Evolutionary conservation across 2,329 filamentous ascomycete genomes (phyloP).

Genomic region (Aureobasidium melanogenum): DNA sequence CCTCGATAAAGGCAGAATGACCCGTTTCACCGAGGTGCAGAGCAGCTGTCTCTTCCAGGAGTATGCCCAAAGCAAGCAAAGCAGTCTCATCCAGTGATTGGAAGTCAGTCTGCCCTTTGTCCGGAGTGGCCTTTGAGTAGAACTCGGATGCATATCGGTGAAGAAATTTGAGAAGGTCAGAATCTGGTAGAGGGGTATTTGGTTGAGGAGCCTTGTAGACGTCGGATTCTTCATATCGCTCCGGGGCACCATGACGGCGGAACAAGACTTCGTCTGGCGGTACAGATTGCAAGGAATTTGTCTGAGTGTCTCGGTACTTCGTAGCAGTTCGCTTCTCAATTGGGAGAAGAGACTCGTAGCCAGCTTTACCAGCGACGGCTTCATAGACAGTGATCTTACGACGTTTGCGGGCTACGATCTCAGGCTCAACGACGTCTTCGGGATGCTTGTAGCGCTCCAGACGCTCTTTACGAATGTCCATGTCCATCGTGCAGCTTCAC

Average conservation of each 20-base stretch:
- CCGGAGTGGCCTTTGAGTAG: constrained; percentile 39
- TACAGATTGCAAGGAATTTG: constrained; percentile 32
- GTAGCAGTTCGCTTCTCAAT: constrained; percentile 23
- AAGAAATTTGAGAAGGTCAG: constrained; percentile 59
- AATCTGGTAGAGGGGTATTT: constrained; percentile 47
- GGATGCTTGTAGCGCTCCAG: constrained; percentile 1
- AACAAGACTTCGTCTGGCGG: constrained; percentile 66
- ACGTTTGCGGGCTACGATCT: not conserved
- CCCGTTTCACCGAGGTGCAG: constrained; percentile 55
- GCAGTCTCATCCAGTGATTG: constrained; percentile 71
- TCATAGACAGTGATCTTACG: constrained; percentile 11
- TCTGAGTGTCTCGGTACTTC: constrained; percentile 21
- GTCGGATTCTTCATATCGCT: constrained; percentile 61
- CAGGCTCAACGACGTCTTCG: not conserved
- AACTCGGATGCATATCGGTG: constrained; percentile 61
- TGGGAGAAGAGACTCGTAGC: constrained; percentile 34
- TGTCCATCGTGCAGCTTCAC: not conserved
- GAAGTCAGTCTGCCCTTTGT: constrained; percentile 30
- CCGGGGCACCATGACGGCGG: constrained; percentile 53
- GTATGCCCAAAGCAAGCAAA: constrained; percentile 62
- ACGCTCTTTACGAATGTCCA: not conserved
- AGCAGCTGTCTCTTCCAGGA: constrained; percentile 61
- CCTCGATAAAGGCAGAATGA: constrained; percentile 64
- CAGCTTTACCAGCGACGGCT: constrained; percentile 32
- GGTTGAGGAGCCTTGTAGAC: constrained; percentile 42